Percentiles rank a stretch among this genome's conserved stretches.
Conservation (phyloP, 2,329 filamentous ascomycete species). For the Camillea tinctor region DNA sequence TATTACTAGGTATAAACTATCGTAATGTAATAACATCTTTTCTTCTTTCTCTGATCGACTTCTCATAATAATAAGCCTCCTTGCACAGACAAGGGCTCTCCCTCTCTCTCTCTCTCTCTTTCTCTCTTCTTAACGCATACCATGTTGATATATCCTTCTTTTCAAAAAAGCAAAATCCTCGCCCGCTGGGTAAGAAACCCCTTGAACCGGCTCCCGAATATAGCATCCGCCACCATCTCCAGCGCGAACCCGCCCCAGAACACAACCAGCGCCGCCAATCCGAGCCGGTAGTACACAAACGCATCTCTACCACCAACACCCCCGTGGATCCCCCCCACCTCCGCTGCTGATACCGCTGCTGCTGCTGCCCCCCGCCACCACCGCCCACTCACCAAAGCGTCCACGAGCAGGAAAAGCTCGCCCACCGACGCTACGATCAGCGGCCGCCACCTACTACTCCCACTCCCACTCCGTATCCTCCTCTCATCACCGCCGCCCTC, state of each 20-base stretch:
- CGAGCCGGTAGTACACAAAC: not conserved
- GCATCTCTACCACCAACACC: not conserved
- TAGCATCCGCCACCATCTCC: not conserved
- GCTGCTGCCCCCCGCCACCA: not conserved
- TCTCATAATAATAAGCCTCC: too few relatives aligned
- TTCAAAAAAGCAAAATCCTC: too few relatives aligned
- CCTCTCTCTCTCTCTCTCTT: too few relatives aligned
- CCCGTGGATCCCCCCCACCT: not conserved
- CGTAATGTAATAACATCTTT: too few relatives aligned
- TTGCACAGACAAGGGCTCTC: too few relatives aligned
- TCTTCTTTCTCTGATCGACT: too few relatives aligned
- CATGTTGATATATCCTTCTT: too few relatives aligned
- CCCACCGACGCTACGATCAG: not conserved
- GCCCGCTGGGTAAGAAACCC: too few relatives aligned
- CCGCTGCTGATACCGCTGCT: not conserved
- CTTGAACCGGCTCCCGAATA: too few relatives aligned
- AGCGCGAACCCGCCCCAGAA: conserved; percentile 1
- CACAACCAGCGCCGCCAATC: not conserved
- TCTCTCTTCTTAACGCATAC: too few relatives aligned
- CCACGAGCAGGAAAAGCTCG: not conserved
- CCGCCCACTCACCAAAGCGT: not conserved
- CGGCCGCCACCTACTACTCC: not conserved
- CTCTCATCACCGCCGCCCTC: too few relatives aligned
- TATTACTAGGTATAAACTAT: too few relatives aligned
- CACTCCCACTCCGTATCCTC: not conserved